Percentiles rank a stretch among this genome's conserved stretches.
Evolutionary conservation across 331 rosid genomes (phyloP).

Genomic region (Pyrus hybrid): DNA sequence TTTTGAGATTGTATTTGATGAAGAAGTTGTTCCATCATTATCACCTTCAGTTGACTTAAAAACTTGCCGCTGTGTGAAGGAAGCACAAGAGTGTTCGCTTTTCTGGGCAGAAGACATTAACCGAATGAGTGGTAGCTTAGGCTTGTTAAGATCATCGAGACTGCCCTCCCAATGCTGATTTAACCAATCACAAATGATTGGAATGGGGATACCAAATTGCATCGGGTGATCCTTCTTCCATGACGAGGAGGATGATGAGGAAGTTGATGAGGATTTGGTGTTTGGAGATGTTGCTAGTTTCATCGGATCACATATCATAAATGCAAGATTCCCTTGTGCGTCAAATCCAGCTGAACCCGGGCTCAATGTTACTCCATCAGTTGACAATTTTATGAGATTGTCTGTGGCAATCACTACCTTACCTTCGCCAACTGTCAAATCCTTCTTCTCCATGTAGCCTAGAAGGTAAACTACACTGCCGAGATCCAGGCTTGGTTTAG

Average conservation of each 20-base stretch:
- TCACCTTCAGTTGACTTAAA: constrained; percentile 68
- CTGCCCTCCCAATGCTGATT: constrained; percentile 99
- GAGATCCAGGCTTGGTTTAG: constrained; percentile 79
- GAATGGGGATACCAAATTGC: constrained; percentile 94
- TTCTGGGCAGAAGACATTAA: constrained; percentile 79
- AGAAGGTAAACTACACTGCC: constrained; percentile 86
- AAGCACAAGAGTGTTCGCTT: constrained; percentile 87
- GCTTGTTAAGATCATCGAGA: constrained; percentile 95
- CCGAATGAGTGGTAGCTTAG: constrained; percentile 78
- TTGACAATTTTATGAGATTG: constrained; percentile 87
- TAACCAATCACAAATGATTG: constrained; percentile 89
- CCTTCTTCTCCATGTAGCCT: constrained; percentile 71
- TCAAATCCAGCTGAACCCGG: constrained; percentile 99
- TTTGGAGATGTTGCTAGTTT: constrained; percentile 90
- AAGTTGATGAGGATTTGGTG: constrained; percentile 76
- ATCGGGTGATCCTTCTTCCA: constrained; percentile 81
- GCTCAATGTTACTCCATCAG: constrained; percentile 74
- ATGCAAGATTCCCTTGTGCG: constrained; percentile 90
- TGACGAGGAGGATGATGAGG: constrained; percentile 66
- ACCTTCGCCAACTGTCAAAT: constrained; percentile 78
- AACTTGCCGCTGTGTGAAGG: constrained; percentile 75
- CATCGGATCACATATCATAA: constrained; percentile 99
- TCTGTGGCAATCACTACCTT: constrained; percentile 95
- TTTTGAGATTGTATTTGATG: constrained; percentile 53
- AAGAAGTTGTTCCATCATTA: constrained; percentile 65